Evolutionary conservation across 495 filamentous ascomycete genomes (phyloP).

Genomic region (Hyaloscypha hepaticicola): DNA sequence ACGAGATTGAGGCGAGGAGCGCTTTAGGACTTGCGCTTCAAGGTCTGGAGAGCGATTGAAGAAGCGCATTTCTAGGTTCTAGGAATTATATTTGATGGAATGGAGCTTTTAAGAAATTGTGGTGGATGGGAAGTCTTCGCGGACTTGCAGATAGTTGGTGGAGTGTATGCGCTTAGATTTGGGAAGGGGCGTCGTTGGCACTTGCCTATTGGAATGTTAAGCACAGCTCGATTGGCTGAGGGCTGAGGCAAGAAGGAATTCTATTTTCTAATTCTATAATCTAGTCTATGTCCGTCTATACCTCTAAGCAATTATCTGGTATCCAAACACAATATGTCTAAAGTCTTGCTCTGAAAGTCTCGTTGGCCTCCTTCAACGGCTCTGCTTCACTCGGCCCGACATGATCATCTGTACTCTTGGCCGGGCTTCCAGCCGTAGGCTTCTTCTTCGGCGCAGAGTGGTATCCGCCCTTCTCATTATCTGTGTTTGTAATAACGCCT

Average conservation of each 20-base stretch:
- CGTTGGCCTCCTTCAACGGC: conserved; percentile 33
- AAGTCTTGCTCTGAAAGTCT: conserved; percentile 33
- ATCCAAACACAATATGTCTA: conserved; percentile 12
- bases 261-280: conserved; percentile 15
- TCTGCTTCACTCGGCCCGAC: conserved; percentile 29
- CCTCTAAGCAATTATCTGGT: conserved; percentile 1
- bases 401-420: conserved; percentile 31
- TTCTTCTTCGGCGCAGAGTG: conserved; percentile 60
- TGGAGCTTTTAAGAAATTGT: not conserved
- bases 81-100: not conserved
- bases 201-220: not conserved
- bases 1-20: not conserved
- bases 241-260: not conserved
- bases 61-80: conserved; percentile 7
- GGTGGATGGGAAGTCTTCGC: not conserved
- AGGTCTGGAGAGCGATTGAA: conserved; percentile 7
- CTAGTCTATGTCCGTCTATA: conserved; percentile 9
- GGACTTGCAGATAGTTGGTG: not conserved
- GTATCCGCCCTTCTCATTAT: conserved; percentile 55
- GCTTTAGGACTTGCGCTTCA: not conserved
- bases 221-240: not conserved
- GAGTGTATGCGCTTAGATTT: not conserved
- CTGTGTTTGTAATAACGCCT: conserved; percentile 50
- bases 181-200: not conserved
- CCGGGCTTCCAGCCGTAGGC: conserved; percentile 41